Conservation (phyloP, 768 basidiomycete species). For the Leccinellum luteum region DNA sequence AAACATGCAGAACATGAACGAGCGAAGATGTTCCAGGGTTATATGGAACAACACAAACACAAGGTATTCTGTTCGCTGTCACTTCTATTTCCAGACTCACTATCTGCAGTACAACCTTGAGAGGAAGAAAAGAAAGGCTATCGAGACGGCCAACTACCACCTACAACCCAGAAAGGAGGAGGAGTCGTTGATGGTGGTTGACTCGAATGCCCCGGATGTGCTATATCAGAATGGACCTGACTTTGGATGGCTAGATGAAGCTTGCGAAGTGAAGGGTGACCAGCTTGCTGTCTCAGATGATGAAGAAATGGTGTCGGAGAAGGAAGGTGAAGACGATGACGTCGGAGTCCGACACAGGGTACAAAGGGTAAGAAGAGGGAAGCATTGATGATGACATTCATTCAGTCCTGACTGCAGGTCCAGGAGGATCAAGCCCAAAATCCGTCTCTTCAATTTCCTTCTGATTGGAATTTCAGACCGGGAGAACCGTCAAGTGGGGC, state of each 20-base stretch:
- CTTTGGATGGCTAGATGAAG: constrained; percentile 28
- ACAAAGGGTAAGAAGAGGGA: constrained; percentile 10
- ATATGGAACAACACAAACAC: constrained; percentile 17
- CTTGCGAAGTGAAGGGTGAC: constrained; percentile 29
- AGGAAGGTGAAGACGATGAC: constrained; percentile 24
- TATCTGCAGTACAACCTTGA: constrained; percentile 18
- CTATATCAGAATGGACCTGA: constrained; percentile 12
- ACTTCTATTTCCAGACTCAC: neutral
- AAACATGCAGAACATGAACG: constrained; percentile 18
- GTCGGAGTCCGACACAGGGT: constrained; percentile 9
- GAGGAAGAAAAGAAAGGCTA: constrained; percentile 27
- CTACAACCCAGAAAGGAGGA: constrained; percentile 19
- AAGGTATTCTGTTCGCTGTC: constrained; percentile 15
- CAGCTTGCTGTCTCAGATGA: constrained; percentile 14
- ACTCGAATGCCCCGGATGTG: constrained; percentile 24
- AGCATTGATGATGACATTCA: neutral
- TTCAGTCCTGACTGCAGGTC: constrained; percentile 2
- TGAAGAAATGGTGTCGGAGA: constrained; percentile 11
- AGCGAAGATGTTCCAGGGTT: constrained; percentile 22
- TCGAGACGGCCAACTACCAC: constrained; percentile 13
- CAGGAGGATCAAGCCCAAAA: constrained; percentile 5
- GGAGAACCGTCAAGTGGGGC: constrained; percentile 11
- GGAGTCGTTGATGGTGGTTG: constrained; percentile 30
- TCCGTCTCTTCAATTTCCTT: constrained; percentile 10
- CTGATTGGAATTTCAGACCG: constrained; percentile 23